Base-by-base conservation (phyloP, 176 grass and related monocot species). In the Juncus inflexus region DNA sequence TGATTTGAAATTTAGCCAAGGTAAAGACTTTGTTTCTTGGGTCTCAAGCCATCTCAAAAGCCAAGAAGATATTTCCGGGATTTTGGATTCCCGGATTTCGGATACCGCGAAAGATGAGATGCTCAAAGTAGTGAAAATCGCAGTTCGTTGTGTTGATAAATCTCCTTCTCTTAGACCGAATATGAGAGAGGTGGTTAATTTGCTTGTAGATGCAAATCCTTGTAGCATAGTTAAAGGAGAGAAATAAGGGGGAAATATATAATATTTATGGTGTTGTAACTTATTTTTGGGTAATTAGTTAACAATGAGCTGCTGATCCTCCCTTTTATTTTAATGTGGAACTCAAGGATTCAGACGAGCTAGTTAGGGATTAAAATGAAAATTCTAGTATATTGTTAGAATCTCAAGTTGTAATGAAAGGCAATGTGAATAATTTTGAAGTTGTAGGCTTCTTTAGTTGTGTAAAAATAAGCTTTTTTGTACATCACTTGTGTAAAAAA, bases 101-200 rank as follows among this genome's bases (percentile, higher is more conserved):
- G 52, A 9, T 9, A 80, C 58, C 9, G 64, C 59, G 53, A 79
- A 86, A 63, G 80, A 79, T n/a, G 45, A 83, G 50, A 91, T 97
- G 77, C 66, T 71, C 53, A 92, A 86, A 77, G 43, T 79, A 7
- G 49, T 92, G 45, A 86, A 73, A 28, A 80, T 78, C 79, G 85
- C 80, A 54, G 58, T 84, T 40, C 58, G 66, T 36, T 86, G 80
- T 79, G 91, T 77, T 11, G 60, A 28, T 63, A 54, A 76, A 41
- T 56, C 67, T 40, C 88, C 88, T 28, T 89, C 87, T 58, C 49
- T 42, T 43, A 66, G 75, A 0, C 77, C 61, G 4, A 65, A 77
- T 9, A 89, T 82, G 92, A 81, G 84, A 74, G 77, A 91, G 77
- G 88, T 97, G 3, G 77, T 82, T 50, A 89, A 86, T 66, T 84